phyloP scores from a whole-genome alignment of 306 rosid species.

The cucumber (Cucumis sativus) region Cucumber_9930_V3 NC_026657.2:3289501-3290000 shows the following conservation, averaged over 20 bases:
- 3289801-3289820: slow-evolving; percentile 32
- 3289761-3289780: neutral
- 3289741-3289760: slow-evolving; percentile 17
- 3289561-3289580: slow-evolving; percentile 42
- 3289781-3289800: neutral
- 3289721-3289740: slow-evolving; percentile 29
- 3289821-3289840: slow-evolving; percentile 14
- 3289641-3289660: slow-evolving; percentile 26
- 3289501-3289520: slow-evolving; percentile 1
- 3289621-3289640: slow-evolving; percentile 35
- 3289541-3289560: slow-evolving; percentile 21
- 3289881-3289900: neutral
- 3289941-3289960: neutral
- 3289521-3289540: slow-evolving; percentile 10
- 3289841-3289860: slow-evolving; percentile 8
- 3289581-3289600: slow-evolving; percentile 16
- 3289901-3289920: neutral
- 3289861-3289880: neutral
- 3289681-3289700: slow-evolving; percentile 9
- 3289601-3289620: neutral
- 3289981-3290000: too few species aligned
- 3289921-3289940: neutral
- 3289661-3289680: slow-evolving; percentile 8
- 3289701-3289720: slow-evolving; percentile 18
- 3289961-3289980: neutral